A percentile compares a stretch with the other conserved stretches of the same genome.
Evolutionary conservation across 352 stramenopile species (phyloP).

Genomic region (Phytophthora uliginosa): DNA sequence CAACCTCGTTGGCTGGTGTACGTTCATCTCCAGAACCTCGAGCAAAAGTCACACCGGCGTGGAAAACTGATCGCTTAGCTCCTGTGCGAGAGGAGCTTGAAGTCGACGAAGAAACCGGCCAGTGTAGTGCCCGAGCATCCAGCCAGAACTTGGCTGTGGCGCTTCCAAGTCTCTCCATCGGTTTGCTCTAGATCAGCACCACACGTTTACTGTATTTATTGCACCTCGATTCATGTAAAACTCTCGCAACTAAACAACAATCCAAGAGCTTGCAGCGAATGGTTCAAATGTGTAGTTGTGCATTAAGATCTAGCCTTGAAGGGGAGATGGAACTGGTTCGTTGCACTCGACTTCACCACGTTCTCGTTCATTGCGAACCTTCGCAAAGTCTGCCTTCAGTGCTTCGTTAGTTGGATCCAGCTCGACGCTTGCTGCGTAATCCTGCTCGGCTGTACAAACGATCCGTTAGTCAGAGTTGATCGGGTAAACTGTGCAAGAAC

Average conservation of each 20-base stretch:
- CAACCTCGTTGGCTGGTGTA: slow-evolving; percentile 32
- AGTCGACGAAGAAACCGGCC: slow-evolving; percentile 34
- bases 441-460: slow-evolving; percentile 50
- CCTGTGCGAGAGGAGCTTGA: slow-evolving; percentile 21
- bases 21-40: slow-evolving; percentile 25
- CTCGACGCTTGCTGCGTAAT: slow-evolving; percentile 68
- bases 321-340: slow-evolving; percentile 4
- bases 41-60: slow-evolving; percentile 48
- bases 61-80: slow-evolving; percentile 31
- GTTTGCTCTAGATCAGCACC: slow-evolving; percentile 26
- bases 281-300: background rate
- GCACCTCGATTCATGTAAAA: background rate
- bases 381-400: slow-evolving; percentile 55
- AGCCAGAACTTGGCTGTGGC: slow-evolving; percentile 20
- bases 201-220: slow-evolving; percentile 1
- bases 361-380: slow-evolving; percentile 42
- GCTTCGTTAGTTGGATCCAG: slow-evolving; percentile 67
- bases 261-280: background rate
- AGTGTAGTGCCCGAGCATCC: slow-evolving; percentile 2
- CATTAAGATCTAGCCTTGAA: slow-evolving; percentile 20
- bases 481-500: background rate
- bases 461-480: background rate
- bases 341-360: slow-evolving; percentile 6
- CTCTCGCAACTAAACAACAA: background rate
- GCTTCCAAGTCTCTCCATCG: slow-evolving; percentile 35